These are phyloP conservation scores for Chalciporus pseudorubinellus DNA, from an alignment of 768 basidiomycete species.

Conservation along the genomic window DNA sequence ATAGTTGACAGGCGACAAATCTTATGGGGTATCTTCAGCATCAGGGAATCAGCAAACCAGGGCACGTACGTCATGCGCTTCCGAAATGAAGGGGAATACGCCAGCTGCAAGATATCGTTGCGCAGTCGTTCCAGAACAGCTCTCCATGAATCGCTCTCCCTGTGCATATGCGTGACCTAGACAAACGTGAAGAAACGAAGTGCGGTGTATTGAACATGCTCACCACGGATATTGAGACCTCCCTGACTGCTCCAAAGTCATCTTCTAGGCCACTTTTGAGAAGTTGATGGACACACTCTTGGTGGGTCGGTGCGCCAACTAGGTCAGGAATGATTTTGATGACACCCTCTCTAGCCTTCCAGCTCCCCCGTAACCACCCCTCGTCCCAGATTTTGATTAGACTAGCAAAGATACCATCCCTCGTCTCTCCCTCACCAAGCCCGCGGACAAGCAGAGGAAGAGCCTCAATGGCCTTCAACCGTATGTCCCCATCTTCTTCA, in stretches of 20 bases:
- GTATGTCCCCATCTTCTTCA: slow-evolving; percentile 64
- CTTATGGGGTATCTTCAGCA: slow-evolving; percentile 38
- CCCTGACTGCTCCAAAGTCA: slow-evolving; percentile 79
- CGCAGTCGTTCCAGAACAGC: slow-evolving; percentile 38
- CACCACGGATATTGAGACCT: slow-evolving; percentile 66
- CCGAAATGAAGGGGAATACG: slow-evolving; percentile 49
- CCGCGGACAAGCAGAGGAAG: slow-evolving; percentile 54
- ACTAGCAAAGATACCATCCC: slow-evolving; percentile 43
- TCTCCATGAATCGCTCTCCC: slow-evolving; percentile 35
- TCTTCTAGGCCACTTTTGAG: slow-evolving; percentile 68
- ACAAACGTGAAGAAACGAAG: slow-evolving; percentile 15
- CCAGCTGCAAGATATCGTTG: slow-evolving; percentile 42
- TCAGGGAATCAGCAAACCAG: slow-evolving; percentile 7
- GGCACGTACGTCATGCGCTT: slow-evolving; percentile 68
- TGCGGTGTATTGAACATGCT: slow-evolving; percentile 30
- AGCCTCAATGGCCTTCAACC: slow-evolving; percentile 68
- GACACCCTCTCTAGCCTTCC: slow-evolving; percentile 79
- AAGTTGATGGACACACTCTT: slow-evolving; percentile 50
- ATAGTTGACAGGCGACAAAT: slow-evolving; percentile 72
- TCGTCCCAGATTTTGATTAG: slow-evolving; percentile 57
- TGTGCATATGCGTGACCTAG: slow-evolving; percentile 51
- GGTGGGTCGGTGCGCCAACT: slow-evolving; percentile 40
- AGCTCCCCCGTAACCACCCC: slow-evolving; percentile 57
- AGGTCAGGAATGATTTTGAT: slow-evolving; percentile 56
- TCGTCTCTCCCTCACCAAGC: slow-evolving; percentile 47